These are phyloP conservation scores for Anaeromyces robustus DNA, from an alignment of 192 early-diverging fungal genomes.

Conservation along the genomic window DNA sequence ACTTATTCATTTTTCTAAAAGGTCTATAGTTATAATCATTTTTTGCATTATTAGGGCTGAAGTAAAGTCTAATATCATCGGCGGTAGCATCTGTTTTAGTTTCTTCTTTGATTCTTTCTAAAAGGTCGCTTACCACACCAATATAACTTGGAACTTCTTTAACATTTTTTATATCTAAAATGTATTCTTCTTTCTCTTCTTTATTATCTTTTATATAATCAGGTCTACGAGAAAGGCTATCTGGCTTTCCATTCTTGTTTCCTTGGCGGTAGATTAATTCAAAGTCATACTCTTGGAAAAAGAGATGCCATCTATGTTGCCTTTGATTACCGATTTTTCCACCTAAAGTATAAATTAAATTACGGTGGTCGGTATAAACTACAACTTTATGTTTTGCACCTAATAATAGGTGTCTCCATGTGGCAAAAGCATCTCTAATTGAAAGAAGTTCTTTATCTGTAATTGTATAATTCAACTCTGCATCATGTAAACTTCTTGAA, in stretches of 20 bases:
- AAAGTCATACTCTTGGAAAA: slow-evolving; percentile 6
- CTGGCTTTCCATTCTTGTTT: slow-evolving; percentile 9
- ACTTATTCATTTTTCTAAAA: too few species aligned
- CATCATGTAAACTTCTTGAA: slow-evolving; percentile 1
- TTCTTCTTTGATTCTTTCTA: too few species aligned
- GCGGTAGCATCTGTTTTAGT: too few species aligned
- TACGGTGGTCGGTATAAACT: slow-evolving; percentile 23
- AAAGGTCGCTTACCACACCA: too few species aligned
- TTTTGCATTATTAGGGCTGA: too few species aligned
- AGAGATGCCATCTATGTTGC: slow-evolving; percentile 15
- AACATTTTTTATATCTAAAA: too few species aligned
- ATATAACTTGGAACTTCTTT: too few species aligned
- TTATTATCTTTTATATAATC: too few species aligned
- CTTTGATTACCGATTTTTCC: slow-evolving; percentile 8
- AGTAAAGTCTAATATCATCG: too few species aligned
- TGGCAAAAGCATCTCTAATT: slow-evolving; percentile 13
- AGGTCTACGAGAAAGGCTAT: slow-evolving; percentile 9
- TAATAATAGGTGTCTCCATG: slow-evolving; percentile 17
- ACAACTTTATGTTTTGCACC: slow-evolving; percentile 5
- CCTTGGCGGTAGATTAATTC: slow-evolving; percentile 12
- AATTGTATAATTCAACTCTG: slow-evolving; percentile 17
- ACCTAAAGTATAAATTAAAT: slow-evolving; percentile 15
- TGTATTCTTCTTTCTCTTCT: too few species aligned
- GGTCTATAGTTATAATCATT: too few species aligned
- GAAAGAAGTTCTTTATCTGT: slow-evolving; percentile 20